Evolutionary conservation across 140 eudicot species (phyloP), one percentile per base, ranked within the genome.

Genomic region (Anethum foeniculum): DNA sequence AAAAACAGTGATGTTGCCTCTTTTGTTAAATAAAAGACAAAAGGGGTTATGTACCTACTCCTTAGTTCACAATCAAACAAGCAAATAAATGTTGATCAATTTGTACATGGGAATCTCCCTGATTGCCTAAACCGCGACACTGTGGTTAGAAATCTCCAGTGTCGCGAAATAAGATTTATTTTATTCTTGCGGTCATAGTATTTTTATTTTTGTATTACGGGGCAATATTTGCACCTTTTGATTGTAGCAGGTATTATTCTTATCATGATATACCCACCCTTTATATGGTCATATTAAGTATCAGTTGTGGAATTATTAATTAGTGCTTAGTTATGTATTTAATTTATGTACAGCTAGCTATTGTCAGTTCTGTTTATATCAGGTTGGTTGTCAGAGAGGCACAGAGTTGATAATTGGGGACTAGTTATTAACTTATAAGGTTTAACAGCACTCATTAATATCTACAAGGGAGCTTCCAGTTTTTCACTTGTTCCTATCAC

Each of bases 11-110:
- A n/a, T 12, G 48, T 81, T 72, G 49, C 77, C 77, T 58, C 36
- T 77, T 85, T 76, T 76, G 69, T 77, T 71, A 48, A 47, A 54
- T 18, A 49, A 56, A 47, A 52, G 60, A 79, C 51, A 80, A 78
- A 52, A 58, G 78, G 68, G 81, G 72, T 34, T 32, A 19, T 51
- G 71, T 56, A 78, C 73, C 81, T 21, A 21, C 48, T 78, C 36
- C 68, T 36, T 32, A 36, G 54, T 41, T 38, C 19, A 32, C 1
- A 19, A 51, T 28, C 71, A 78, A 80, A 81, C 82, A 81, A 72
- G 48, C 81, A 78, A 13, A 23, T 78, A 46, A 47, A 43, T 79
- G 71, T 65, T 62, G 80, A 79, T 73, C 76, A 58, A 72, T 58
- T 43, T 69, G 75, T 46, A 65, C 56, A 75, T 12, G 30, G 13